Evolutionary conservation across 2,329 filamentous ascomycete genomes (phyloP).

Genomic region (Colletotrichum sublineola): DNA sequence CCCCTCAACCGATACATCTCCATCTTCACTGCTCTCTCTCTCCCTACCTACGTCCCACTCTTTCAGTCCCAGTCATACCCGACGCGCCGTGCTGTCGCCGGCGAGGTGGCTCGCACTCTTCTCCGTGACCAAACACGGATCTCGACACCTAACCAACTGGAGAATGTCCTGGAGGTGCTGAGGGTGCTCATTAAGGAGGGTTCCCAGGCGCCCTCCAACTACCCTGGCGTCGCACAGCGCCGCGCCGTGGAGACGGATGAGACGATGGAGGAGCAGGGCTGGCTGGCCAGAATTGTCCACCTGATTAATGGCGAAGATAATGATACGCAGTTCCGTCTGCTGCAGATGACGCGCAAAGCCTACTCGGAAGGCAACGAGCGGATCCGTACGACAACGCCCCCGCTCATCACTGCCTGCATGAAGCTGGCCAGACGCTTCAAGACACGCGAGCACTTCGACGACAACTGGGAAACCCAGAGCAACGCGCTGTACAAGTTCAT

Average conservation of each 20-base stretch:
- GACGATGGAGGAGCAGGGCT: conserved; percentile 97
- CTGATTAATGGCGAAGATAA: conserved; percentile 87
- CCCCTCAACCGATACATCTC: conserved; percentile 92
- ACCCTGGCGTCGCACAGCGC: conserved; percentile 83
- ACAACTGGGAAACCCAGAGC: conserved; percentile 73
- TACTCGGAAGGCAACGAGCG: conserved; percentile 94
- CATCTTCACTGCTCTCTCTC: conserved; percentile 93
- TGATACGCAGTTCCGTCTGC: conserved; percentile 92
- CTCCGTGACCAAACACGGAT: conserved; percentile 86
- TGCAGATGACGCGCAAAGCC: conserved; percentile 88
- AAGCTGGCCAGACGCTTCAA: conserved; percentile 93
- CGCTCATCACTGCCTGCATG: conserved; percentile 89
- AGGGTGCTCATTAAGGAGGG: conserved; percentile 96
- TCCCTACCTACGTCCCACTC: conserved; percentile 92
- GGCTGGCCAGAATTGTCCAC: conserved; percentile 93
- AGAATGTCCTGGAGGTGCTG: conserved; percentile 89
- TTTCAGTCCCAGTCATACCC: conserved; percentile 93
- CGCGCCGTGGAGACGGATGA: conserved; percentile 90
- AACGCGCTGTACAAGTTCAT: conserved; percentile 95
- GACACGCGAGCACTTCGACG: conserved; percentile 84
- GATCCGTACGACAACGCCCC: conserved; percentile 94
- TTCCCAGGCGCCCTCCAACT: conserved; percentile 84
- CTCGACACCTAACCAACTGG: conserved; percentile 81
- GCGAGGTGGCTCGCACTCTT: conserved; percentile 86
- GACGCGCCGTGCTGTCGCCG: conserved; percentile 89